Evolutionary conservation across 2,329 filamentous ascomycete genomes (phyloP).

Genomic region (Diaporthe sp.): DNA sequence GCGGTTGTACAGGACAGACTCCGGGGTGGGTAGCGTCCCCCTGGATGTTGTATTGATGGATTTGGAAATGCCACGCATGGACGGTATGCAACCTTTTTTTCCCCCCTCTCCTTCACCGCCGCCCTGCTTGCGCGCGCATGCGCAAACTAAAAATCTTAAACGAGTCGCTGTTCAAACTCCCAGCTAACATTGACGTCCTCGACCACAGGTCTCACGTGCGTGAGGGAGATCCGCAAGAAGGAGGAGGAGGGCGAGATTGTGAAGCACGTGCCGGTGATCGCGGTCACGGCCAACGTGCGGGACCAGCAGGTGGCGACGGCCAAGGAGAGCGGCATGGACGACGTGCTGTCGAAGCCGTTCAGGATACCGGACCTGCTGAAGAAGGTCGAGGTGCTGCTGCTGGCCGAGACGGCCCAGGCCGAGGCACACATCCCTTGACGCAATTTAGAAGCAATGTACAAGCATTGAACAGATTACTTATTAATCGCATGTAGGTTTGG

Average conservation of each 20-base stretch:
- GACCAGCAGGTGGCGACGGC: slow-evolving; percentile 56
- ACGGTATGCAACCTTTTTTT: slow-evolving; percentile 45
- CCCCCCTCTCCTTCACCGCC: neutral
- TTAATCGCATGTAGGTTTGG: neutral
- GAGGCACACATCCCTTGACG: slow-evolving; percentile 13
- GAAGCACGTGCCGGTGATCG: slow-evolving; percentile 59
- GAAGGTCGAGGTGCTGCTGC: slow-evolving; percentile 54
- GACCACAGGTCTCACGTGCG: slow-evolving; percentile 53
- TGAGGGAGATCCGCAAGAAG: slow-evolving; percentile 56
- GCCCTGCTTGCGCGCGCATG: too few species aligned
- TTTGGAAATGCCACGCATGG: slow-evolving; percentile 65
- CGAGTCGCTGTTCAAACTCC: neutral
- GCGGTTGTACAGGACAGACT: slow-evolving; percentile 45
- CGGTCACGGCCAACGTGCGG: slow-evolving; percentile 62
- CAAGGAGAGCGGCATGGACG: slow-evolving; percentile 59
- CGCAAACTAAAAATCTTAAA: neutral
- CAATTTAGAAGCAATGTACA: neutral
- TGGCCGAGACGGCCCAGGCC: slow-evolving; percentile 23
- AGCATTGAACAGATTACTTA: neutral
- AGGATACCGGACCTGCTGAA: slow-evolving; percentile 60
- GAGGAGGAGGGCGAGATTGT: slow-evolving; percentile 51
- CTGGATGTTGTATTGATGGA: slow-evolving; percentile 62
- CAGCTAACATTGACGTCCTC: neutral
- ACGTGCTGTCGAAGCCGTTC: slow-evolving; percentile 72
- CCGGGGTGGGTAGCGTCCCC: slow-evolving; percentile 38